Percentiles rank a stretch among this genome's conserved stretches.
These are phyloP conservation scores for Colletotrichum horii DNA, from an alignment of 2,329 filamentous ascomycete species.

Conservation along the genomic window DNA sequence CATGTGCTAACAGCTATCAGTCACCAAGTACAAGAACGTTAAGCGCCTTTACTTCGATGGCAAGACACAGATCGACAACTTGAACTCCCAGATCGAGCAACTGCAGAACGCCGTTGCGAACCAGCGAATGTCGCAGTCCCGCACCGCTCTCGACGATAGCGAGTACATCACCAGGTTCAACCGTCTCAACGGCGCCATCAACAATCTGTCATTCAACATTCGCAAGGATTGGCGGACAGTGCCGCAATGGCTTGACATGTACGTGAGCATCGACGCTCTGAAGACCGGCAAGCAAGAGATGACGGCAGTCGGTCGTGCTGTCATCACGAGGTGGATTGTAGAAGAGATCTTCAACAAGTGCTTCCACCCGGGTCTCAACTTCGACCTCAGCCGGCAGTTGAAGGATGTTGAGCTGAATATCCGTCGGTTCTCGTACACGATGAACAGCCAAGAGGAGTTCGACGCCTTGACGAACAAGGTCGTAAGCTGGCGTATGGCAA, in stretches of 20 bases:
- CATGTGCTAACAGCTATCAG: conserved; percentile 54
- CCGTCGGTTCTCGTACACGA: conserved; percentile 74
- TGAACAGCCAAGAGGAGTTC: conserved; percentile 83
- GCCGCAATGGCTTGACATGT: conserved; percentile 79
- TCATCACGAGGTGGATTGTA: conserved; percentile 88
- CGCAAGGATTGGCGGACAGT: conserved; percentile 90
- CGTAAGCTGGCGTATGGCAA: conserved; percentile 91
- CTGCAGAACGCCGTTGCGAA: conserved; percentile 97
- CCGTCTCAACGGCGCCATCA: conserved; percentile 90
- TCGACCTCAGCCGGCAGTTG: conserved; percentile 75
- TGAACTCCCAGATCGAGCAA: conserved; percentile 87
- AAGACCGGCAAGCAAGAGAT: conserved; percentile 94
- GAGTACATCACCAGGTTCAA: conserved; percentile 91
- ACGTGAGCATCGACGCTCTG: conserved; percentile 84
- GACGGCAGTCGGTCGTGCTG: conserved; percentile 90
- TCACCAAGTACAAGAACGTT: conserved; percentile 96
- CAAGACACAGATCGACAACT: conserved; percentile 87
- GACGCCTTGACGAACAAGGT: conserved; percentile 88
- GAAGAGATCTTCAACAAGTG: conserved; percentile 90
- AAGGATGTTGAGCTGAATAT: conserved; percentile 91
- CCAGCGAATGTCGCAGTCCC: conserved; percentile 91
- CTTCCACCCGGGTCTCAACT: conserved; percentile 89
- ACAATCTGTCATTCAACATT: conserved; percentile 94
- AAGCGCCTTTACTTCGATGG: conserved; percentile 98
- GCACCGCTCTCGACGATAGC: conserved; percentile 92